Conservation (phyloP, 139 green algal genomes). For the Chlamydomonas applanata region DNA sequence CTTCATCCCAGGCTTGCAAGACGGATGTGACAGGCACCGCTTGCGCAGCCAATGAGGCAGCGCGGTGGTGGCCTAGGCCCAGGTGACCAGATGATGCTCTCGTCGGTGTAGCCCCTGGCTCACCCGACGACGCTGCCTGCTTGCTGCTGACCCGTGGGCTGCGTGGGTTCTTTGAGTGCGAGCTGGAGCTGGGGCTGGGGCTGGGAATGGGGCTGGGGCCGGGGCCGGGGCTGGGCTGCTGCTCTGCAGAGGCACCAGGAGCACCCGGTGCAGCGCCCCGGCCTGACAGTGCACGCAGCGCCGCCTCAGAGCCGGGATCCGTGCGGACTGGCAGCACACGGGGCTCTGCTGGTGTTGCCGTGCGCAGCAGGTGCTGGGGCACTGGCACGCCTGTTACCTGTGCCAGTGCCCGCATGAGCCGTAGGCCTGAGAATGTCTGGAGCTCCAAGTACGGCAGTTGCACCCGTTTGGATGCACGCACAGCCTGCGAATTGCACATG, state of each 20-base stretch:
- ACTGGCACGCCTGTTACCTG: constrained; percentile 21
- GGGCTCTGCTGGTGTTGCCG: background rate
- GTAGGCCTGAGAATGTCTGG: constrained; percentile 6
- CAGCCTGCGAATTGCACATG: constrained; percentile 6
- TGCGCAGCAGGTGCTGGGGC: constrained; percentile 15
- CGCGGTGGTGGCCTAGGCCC: no score
- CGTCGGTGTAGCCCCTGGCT: no score
- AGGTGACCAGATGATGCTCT: no score
- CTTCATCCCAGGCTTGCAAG: background rate
- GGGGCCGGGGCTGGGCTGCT: background rate
- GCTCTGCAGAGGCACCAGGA: background rate
- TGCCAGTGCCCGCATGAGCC: constrained; percentile 16
- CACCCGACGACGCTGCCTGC: no score
- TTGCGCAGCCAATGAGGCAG: no score
- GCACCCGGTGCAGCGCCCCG: background rate
- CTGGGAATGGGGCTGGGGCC: no score
- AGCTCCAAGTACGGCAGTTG: constrained; percentile 23
- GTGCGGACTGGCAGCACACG: background rate
- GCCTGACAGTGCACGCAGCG: background rate
- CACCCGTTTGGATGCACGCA: background rate
- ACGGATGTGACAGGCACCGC: background rate
- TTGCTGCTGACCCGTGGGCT: no score
- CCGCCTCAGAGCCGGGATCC: background rate
- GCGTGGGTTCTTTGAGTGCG: no score
- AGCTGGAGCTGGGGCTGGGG: no score